A percentile compares a stretch with the other conserved stretches of the same genome.
These are phyloP conservation scores for Endoconidiophora laricicola DNA, from an alignment of 2,329 filamentous ascomycete species.

Conservation along the genomic window DNA sequence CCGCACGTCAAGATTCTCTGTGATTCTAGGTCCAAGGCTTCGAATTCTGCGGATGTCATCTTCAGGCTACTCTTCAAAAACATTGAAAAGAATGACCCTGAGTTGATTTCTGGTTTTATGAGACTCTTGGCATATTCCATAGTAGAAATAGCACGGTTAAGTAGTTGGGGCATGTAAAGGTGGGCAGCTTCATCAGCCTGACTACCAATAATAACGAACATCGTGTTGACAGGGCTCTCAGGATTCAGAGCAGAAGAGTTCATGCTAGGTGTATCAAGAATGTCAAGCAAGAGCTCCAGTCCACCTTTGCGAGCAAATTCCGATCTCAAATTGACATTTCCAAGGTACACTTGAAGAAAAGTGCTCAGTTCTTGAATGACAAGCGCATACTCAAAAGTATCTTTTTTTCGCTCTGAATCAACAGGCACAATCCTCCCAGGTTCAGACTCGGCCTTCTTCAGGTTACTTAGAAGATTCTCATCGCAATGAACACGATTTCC, in stretches of 20 bases:
- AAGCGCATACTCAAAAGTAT: slow-evolving; percentile 9
- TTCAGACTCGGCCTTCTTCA: slow-evolving; percentile 14
- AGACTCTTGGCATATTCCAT: slow-evolving; percentile 54
- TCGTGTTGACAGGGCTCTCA: slow-evolving; percentile 10
- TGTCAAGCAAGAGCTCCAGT: slow-evolving; percentile 67
- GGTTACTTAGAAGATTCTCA: slow-evolving; percentile 21
- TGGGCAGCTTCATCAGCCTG: slow-evolving; percentile 67
- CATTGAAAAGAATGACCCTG: slow-evolving; percentile 53
- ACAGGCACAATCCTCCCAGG: background rate
- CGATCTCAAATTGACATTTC: slow-evolving; percentile 54
- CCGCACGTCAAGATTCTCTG: slow-evolving; percentile 38
- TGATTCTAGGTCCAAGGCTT: slow-evolving; percentile 22
- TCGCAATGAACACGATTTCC: slow-evolving; percentile 37
- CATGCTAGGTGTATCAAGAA: slow-evolving; percentile 67
- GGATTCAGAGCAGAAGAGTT: slow-evolving; percentile 44
- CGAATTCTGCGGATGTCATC: slow-evolving; percentile 19
- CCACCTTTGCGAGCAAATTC: slow-evolving; percentile 66
- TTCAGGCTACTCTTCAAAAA: slow-evolving; percentile 35
- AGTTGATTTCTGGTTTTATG: slow-evolving; percentile 30
- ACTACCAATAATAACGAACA: slow-evolving; percentile 8
- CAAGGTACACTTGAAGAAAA: slow-evolving; percentile 61
- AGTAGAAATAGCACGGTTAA: slow-evolving; percentile 55
- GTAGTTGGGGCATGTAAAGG: slow-evolving; percentile 63
- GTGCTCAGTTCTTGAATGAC: slow-evolving; percentile 33
- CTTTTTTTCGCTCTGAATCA: background rate